Percentiles rank a stretch among this genome's conserved stretches.
phyloP scores from a whole-genome alignment of 2,329 filamentous ascomycete genomes.

The Tolypocladium ovalisporum region DNA sequence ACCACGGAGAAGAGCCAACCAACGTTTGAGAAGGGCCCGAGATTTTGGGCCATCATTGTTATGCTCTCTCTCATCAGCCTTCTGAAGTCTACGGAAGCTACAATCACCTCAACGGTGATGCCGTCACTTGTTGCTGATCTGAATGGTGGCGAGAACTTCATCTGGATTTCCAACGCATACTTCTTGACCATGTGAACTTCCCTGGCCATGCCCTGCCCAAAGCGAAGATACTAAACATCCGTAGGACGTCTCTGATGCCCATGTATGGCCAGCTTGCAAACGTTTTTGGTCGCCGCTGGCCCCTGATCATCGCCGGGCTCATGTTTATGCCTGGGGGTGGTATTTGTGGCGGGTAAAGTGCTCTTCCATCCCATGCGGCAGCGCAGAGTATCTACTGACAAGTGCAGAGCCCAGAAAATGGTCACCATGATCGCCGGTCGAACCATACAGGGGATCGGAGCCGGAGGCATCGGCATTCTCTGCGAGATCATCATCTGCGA shows the following conservation, averaged over 20 bases:
- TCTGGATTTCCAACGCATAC: slow-evolving; percentile 16
- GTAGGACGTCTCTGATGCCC: slow-evolving; percentile 11
- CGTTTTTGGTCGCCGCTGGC: slow-evolving; percentile 13
- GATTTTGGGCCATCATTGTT: background rate
- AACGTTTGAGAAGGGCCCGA: background rate
- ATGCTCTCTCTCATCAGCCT: background rate
- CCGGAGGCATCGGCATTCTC: background rate
- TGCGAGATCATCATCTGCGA: background rate
- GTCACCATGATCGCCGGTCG: background rate
- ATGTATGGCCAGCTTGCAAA: slow-evolving; percentile 13
- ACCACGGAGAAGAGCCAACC: background rate
- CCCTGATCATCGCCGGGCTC: slow-evolving; percentile 2
- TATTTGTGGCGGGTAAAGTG: background rate
- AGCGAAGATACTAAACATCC: background rate
- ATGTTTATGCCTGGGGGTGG: background rate
- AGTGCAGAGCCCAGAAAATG: background rate
- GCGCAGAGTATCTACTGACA: background rate
- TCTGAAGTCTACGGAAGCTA: slow-evolving; percentile 1
- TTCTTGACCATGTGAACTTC: slow-evolving; percentile 10
- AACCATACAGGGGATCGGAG: background rate
- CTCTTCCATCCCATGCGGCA: background rate
- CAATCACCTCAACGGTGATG: slow-evolving; percentile 14
- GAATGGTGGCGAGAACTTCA: slow-evolving; percentile 8
- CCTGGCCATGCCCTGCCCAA: background rate
- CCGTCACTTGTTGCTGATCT: slow-evolving; percentile 12